Conservation (phyloP, 768 basidiomycete species). For the Kwoniella mangroviensis region DNA sequence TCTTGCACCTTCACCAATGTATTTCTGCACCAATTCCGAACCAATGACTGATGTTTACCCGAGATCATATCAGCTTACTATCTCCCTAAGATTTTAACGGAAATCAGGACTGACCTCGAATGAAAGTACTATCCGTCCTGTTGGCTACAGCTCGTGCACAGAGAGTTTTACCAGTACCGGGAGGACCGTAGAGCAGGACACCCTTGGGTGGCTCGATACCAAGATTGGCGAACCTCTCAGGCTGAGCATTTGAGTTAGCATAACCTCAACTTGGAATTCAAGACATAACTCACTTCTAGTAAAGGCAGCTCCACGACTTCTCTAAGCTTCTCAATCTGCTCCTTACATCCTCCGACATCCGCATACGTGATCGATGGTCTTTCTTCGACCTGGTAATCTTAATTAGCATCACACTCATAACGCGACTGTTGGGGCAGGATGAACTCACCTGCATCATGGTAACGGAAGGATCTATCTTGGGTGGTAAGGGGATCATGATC, state of each 20-base stretch:
- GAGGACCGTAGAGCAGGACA: slow-evolving; percentile 82
- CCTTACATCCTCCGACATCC: slow-evolving; percentile 97
- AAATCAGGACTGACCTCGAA: slow-evolving; percentile 62
- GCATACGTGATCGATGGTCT: slow-evolving; percentile 98
- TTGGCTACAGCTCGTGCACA: slow-evolving; percentile 98
- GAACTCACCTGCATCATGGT: slow-evolving; percentile 81
- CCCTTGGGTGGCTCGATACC: slow-evolving; percentile 99
- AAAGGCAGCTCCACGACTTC: slow-evolving; percentile 98
- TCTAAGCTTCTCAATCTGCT: slow-evolving; percentile 97
- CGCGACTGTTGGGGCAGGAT: slow-evolving; percentile 2
- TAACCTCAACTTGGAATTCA: too few relatives aligned
- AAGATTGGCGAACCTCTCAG: slow-evolving; percentile 96
- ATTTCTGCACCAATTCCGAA: slow-evolving; percentile 99
- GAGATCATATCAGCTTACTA: neutral
- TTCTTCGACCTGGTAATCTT: slow-evolving; percentile 78
- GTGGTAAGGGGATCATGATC: slow-evolving; percentile 96
- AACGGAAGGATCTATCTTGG: slow-evolving; percentile 98
- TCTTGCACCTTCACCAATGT: slow-evolving; percentile 96
- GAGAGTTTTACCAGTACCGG: slow-evolving; percentile 80
- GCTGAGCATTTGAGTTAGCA: slow-evolving; percentile 62
- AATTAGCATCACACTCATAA: too few relatives aligned
- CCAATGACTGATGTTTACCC: slow-evolving; percentile 71
- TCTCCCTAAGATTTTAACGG: neutral
- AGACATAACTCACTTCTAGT: slow-evolving; percentile 71
- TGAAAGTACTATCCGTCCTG: slow-evolving; percentile 97